Evolutionary conservation across 495 filamentous ascomycete species (phyloP).

Genomic region (Annulohypoxylon stygium): DNA sequence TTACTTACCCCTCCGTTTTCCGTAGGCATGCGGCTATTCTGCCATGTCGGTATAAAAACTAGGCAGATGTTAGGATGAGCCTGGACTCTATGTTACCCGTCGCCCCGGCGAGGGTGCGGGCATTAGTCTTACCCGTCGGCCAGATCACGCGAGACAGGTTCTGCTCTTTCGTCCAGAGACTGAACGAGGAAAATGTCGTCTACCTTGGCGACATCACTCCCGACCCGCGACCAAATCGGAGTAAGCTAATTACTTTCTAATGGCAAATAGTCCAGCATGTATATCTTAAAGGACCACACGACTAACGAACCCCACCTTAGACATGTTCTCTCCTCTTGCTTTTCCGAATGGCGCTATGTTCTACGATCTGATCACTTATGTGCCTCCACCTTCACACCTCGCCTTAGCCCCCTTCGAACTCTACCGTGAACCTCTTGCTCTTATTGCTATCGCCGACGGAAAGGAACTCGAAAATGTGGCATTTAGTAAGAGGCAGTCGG

Average conservation of each 20-base stretch:
- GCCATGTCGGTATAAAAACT: slow-evolving; percentile 42
- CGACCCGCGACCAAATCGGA: slow-evolving; percentile 87
- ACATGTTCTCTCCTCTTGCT: slow-evolving; percentile 94
- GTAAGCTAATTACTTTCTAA: slow-evolving; percentile 63
- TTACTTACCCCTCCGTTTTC: slow-evolving; percentile 1
- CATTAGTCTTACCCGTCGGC: slow-evolving; percentile 86
- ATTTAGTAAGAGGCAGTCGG: slow-evolving; percentile 61
- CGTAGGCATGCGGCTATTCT: slow-evolving; percentile 51
- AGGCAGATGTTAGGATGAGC: slow-evolving; percentile 74
- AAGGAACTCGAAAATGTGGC: slow-evolving; percentile 65
- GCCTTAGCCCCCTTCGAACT: slow-evolving; percentile 86
- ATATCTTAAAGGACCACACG: slow-evolving; percentile 52
- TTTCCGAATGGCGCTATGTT: slow-evolving; percentile 91
- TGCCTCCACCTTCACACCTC: slow-evolving; percentile 81
- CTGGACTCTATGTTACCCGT: slow-evolving; percentile 88
- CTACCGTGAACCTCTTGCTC: slow-evolving; percentile 81
- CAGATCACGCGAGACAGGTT: slow-evolving; percentile 87
- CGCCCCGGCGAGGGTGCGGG: slow-evolving; percentile 88
- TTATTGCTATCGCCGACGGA: slow-evolving; percentile 85
- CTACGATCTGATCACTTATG: slow-evolving; percentile 86
- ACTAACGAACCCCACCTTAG: slow-evolving; percentile 60
- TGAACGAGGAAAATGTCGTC: slow-evolving; percentile 85
- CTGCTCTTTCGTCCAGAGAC: slow-evolving; percentile 77
- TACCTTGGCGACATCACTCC: slow-evolving; percentile 92
- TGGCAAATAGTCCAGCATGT: background rate